phyloP scores from a whole-genome alignment of 208 protist genomes.

The Tritrichomonas musculus region DNA sequence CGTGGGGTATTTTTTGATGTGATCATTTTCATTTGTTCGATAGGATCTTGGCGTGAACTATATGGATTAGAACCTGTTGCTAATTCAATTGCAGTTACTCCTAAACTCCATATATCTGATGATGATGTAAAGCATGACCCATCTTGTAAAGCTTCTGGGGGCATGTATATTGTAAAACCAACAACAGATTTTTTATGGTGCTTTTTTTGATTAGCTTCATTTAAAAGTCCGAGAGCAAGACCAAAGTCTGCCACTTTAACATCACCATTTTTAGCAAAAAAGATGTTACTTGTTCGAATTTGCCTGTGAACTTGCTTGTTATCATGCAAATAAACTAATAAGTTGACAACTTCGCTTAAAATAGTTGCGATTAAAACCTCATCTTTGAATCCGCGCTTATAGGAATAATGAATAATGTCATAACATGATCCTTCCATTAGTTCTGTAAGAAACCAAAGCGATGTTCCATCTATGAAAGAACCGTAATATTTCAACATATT shows the following conservation, averaged over 20 bases:
- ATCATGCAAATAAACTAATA: conserved; percentile 42
- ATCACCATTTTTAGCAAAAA: conserved; percentile 41
- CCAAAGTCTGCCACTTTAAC: conserved; percentile 55
- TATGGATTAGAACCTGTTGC: conserved; percentile 49
- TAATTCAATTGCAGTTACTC: conserved; percentile 57
- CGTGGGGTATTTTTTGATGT: background rate
- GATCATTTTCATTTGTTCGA: background rate
- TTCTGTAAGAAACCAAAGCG: background rate
- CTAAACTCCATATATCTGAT: conserved; percentile 59
- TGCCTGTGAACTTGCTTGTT: conserved; percentile 45
- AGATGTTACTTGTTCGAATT: conserved; percentile 46
- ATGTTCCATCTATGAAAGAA: background rate
- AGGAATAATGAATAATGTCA: background rate
- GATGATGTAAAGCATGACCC: conserved; percentile 46
- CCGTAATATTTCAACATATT: background rate
- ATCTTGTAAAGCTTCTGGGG: conserved; percentile 50
- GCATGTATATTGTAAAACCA: conserved; percentile 44
- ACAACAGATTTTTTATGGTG: conserved; percentile 26
- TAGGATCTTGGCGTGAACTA: too few species aligned
- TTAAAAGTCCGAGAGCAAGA: conserved; percentile 13
- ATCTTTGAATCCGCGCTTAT: background rate
- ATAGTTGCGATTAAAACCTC: conserved; percentile 45
- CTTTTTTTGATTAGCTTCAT: conserved; percentile 35
- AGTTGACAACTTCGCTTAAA: conserved; percentile 35
- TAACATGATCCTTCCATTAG: background rate